phyloP scores from a whole-genome alignment of 75 land plant genomes.

The Picea glauca region DNA sequence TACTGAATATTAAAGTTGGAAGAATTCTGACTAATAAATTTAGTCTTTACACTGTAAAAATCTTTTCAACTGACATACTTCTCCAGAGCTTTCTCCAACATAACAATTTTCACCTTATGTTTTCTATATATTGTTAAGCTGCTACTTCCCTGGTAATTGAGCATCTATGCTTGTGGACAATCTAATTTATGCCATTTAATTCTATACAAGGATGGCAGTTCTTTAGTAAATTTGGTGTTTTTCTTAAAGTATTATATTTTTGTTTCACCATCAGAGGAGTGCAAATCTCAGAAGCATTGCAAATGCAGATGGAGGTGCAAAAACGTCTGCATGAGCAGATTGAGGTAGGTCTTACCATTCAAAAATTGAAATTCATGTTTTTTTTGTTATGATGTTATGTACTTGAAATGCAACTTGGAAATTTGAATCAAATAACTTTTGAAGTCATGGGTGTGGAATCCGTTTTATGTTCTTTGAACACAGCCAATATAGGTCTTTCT shows the following conservation, averaged over 20 bases:
- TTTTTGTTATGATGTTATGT: neutral
- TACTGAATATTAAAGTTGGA: no score
- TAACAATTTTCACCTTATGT: neutral
- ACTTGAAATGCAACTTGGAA: neutral
- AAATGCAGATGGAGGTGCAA: conserved; percentile 62
- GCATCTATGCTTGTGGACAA: neutral
- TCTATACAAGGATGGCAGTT: neutral
- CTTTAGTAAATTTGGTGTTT: conserved; percentile 1
- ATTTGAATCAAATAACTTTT: neutral
- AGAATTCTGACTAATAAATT: neutral
- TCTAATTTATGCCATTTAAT: neutral
- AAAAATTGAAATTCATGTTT: no score
- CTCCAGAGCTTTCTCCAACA: neutral
- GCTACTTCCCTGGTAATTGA: neutral
- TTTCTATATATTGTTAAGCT: neutral
- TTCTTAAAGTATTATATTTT: neutral
- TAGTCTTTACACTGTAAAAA: neutral
- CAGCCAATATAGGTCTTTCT: neutral
- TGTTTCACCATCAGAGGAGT: conserved; percentile 24
- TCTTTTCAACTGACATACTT: neutral
- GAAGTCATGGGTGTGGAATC: neutral
- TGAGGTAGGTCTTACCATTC: conserved; percentile 24
- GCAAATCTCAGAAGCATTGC: conserved; percentile 51
- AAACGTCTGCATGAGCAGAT: conserved; percentile 55
- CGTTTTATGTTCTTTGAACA: neutral